Base-by-base conservation (phyloP, 352 stramenopile species). In the Globisporangium heterothallicum region DNA sequence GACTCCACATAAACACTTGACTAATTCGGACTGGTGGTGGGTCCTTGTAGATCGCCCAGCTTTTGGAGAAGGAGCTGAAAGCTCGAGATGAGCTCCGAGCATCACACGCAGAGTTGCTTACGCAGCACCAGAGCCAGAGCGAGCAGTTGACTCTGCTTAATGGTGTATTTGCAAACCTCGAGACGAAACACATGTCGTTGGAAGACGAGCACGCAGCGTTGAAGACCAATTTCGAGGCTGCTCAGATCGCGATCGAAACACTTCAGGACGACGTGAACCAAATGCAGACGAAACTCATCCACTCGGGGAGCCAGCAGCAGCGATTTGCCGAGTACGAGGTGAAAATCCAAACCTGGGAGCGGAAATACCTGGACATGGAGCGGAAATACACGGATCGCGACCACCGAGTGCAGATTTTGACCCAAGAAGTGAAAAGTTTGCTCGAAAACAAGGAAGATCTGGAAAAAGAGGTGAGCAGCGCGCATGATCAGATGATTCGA, bases 31-130 rank as follows among this genome's bases (percentile, higher is more conserved):
- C n/a, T n/a, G n/a, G 25, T 29, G 42, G 42, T 24, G 13, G 48
- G 45, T 44, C 10, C 4, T 41, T 18, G 14, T 42, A 85, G 74
- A 56, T 85, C 24, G 74, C 74, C 0, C 66, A 74, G 22, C 47
- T 84, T 35, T 52, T 84, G 48, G 72, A 84, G 44, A 79, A 72
- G 30, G 68, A 86, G 44, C 56, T 84, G 2, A 59, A 71, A 16
- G 40, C 36, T 21, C 64, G 78, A 25, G 60, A 69, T 5, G 58
- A 68, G 12, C 41, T 82, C 1, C 67, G 63, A 38, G 52, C 48
- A 14, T 51, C 48, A 4, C 70, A 79, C 35, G 19, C 42, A 10
- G 64, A 81, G 30, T 41, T 78, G 4, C 42, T 73, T 18, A 40
- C 22, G 6, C 56, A 74, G 10, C 22, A 68, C 0, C 44, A 58